These are phyloP conservation scores for Mycena indigotica DNA, from an alignment of 768 basidiomycete species.

Conservation along the genomic window DNA sequence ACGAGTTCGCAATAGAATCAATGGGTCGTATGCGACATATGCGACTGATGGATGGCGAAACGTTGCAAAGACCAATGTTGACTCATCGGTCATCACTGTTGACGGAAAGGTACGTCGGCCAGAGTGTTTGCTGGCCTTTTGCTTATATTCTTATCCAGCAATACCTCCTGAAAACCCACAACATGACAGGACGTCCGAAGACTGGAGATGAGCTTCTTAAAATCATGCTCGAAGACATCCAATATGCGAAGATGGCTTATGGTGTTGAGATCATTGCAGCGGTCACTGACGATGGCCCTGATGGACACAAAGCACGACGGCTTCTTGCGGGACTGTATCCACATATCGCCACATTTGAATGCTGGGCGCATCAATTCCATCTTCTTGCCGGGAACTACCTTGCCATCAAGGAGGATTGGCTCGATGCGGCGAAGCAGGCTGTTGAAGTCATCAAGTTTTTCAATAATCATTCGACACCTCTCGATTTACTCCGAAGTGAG, in stretches of 20 bases:
- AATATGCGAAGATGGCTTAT: conserved; percentile 15
- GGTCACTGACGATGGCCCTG: conserved; percentile 27
- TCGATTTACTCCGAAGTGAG: conserved; percentile 22
- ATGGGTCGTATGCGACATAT: conserved; percentile 27
- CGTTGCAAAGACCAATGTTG: conserved; percentile 25
- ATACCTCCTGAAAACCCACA: conserved; percentile 23
- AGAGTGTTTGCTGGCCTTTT: not conserved
- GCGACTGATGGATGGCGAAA: conserved; percentile 38
- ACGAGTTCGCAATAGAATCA: conserved; percentile 6
- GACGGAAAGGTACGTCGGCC: conserved; percentile 25
- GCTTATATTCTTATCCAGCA: conserved; percentile 10
- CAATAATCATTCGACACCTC: conserved; percentile 28
- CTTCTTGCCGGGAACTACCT: conserved; percentile 31
- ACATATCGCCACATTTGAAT: conserved; percentile 23
- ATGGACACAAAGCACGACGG: conserved; percentile 25
- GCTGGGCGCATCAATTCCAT: conserved; percentile 31
- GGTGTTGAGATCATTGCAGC: conserved; percentile 21
- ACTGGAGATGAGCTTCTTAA: conserved; percentile 25
- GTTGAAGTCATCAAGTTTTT: conserved; percentile 31
- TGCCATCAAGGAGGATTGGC: conserved; percentile 12
- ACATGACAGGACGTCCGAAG: conserved; percentile 29
- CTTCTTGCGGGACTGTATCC: conserved; percentile 11
- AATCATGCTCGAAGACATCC: conserved; percentile 16
- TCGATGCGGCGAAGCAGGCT: conserved; percentile 3
- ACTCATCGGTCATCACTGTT: conserved; percentile 29